Evolutionary conservation across 2,329 filamentous ascomycete species (phyloP), one percentile per base, ranked within the genome.

Genomic region (Nemania abortiva): DNA sequence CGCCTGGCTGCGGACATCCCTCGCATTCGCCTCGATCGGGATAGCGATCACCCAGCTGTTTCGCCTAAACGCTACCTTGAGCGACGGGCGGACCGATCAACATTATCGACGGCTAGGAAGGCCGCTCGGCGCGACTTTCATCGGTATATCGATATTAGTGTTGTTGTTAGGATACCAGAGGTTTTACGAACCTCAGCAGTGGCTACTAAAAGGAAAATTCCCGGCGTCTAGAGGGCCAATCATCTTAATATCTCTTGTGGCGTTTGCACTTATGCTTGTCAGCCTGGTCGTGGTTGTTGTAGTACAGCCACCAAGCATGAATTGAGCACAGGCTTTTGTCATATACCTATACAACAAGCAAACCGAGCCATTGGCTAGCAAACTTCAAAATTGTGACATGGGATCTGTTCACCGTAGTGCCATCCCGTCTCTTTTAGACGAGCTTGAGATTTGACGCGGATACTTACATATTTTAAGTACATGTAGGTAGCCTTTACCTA

Each of bases 31-130:
- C 11, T 92, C 88, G 39, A 95, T 96, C 73, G 93, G 93, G 66
- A 92, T 96, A 68, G 93, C 92, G 52, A 88, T 96, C 49, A 95
- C 93, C 0, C 93, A 96, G 79, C 88, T 96, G 56, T 95, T 96
- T 82, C 91, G 93, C 29, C 89, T 96, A 66, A 95, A 95, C 82
- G 92, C 90, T 0, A 86, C 89, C 9, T 82, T 92, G 49, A 77
- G 81, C 24, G 74, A 77, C 47, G 80, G 77, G 72, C 27, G 71
- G 70, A 74, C 77, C 67, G 74, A 77, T 24, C 78, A 81, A 49
- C 79, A 79, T 64, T 77, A 82, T 57, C 86, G 89, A 52, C 87
- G 87, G 63, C 83, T 94, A 70, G 92, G 92, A 55, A 92, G 91
- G 76, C 92, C 92, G 1, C 85, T 94, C 0, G 93, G 93, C 49